Conservation (phyloP, 805 yeast species). For the Candida coquimbonensis region DNA sequence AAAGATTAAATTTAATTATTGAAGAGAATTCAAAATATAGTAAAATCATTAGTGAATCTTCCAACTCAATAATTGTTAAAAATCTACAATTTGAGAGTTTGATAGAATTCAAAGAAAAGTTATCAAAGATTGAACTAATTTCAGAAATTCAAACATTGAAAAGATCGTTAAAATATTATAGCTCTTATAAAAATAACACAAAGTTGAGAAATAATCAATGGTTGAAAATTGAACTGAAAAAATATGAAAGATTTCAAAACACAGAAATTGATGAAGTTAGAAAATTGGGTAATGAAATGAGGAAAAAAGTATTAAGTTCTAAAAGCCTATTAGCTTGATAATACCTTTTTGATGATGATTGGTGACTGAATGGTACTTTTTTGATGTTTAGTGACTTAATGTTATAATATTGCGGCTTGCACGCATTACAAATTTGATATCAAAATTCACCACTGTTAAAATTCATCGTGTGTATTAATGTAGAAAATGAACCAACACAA, state of each 20-base stretch:
- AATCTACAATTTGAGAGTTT: constrained; percentile 28
- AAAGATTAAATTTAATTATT: constrained; percentile 12
- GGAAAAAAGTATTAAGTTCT: constrained; percentile 1
- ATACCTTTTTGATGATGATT: not conserved
- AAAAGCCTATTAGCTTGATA: not conserved
- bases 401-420: too few relatives aligned
- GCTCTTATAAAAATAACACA: not conserved
- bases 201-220: constrained; percentile 2
- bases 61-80: constrained; percentile 19
- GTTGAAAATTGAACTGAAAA: constrained; percentile 9
- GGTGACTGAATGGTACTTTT: too few relatives aligned
- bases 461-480: too few relatives aligned
- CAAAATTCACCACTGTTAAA: too few relatives aligned
- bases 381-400: too few relatives aligned
- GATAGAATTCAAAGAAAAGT: constrained; percentile 27
- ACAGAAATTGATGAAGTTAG: constrained; percentile 15
- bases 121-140: constrained; percentile 30
- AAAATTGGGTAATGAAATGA: constrained; percentile 14
- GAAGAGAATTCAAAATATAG: constrained; percentile 15
- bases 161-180: constrained; percentile 17
- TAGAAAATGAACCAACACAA: too few relatives aligned
- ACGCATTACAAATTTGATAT: too few relatives aligned
- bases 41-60: constrained; percentile 6
- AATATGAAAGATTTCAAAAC: constrained; percentile 3
- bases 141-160: constrained; percentile 40